Percentiles rank a stretch among this genome's conserved stretches.
These are phyloP conservation scores for Xylaria sp. DNA, from an alignment of 2,329 filamentous ascomycete genomes.

Conservation along the genomic window DNA sequence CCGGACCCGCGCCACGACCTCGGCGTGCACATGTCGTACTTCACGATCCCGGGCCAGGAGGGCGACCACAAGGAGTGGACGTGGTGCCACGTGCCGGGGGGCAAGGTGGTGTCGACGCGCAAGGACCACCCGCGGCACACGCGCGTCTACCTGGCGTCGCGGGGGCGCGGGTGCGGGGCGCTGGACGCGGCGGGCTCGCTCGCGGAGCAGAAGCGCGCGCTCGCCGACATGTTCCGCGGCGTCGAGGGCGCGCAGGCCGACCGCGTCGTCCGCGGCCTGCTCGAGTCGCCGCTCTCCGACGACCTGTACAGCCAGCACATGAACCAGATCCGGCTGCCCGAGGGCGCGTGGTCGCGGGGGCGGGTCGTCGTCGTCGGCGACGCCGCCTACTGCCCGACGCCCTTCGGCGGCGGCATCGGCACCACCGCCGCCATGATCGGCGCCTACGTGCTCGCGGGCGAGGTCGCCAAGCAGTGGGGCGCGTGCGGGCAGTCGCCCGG, in stretches of 20 bases:
- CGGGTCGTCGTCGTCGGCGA: slow-evolving; percentile 47
- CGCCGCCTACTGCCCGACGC: slow-evolving; percentile 45
- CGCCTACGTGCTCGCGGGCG: slow-evolving; percentile 52
- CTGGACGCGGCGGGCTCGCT: slow-evolving; percentile 12
- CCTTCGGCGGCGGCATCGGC: slow-evolving; percentile 42
- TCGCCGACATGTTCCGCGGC: slow-evolving; percentile 36
- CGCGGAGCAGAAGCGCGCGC: slow-evolving; percentile 33
- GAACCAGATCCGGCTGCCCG: slow-evolving; percentile 37
- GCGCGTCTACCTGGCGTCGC: slow-evolving; percentile 34
- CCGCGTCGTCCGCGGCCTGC: slow-evolving; percentile 42
- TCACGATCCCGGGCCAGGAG: neutral
- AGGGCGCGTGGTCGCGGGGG: slow-evolving; percentile 40
- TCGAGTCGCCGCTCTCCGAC: slow-evolving; percentile 22
- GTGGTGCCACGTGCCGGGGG: neutral
- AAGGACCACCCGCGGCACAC: neutral
- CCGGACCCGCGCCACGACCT: slow-evolving; percentile 2
- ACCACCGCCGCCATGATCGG: slow-evolving; percentile 44
- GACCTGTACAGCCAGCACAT: slow-evolving; percentile 46
- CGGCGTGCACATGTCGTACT: neutral
- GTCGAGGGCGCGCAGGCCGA: slow-evolving; percentile 46
- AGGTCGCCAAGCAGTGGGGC: slow-evolving; percentile 33
- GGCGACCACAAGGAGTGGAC: neutral
- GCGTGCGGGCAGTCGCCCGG: slow-evolving; percentile 10
- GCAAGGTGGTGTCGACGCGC: neutral
- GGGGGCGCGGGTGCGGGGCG: slow-evolving; percentile 29